Conservation (phyloP, 805 yeast genomes). For the Myxozyma sirexii region DNA sequence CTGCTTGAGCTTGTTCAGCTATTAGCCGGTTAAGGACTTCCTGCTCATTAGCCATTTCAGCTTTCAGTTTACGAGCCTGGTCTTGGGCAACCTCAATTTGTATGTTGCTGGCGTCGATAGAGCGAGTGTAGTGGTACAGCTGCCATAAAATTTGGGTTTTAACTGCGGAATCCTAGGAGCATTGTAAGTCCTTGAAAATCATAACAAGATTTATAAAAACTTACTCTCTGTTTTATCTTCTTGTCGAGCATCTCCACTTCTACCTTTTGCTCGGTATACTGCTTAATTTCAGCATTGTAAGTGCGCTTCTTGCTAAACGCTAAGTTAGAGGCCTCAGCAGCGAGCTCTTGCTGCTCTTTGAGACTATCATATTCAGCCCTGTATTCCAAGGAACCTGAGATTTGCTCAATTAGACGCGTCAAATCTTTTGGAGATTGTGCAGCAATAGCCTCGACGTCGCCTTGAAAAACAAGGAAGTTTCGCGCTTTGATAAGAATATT, state of each 20-base stretch:
- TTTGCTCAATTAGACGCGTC: constrained; percentile 72
- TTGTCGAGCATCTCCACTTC: constrained; percentile 70
- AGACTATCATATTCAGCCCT: constrained; percentile 67
- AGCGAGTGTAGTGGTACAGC: constrained; percentile 60
- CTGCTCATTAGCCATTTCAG: constrained; percentile 20
- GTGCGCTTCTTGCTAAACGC: constrained; percentile 71
- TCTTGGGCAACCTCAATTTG: constrained; percentile 31
- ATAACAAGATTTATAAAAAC: too few species aligned
- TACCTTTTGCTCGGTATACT: constrained; percentile 71
- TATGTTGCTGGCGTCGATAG: constrained; percentile 37
- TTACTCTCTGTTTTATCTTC: constrained; percentile 53
- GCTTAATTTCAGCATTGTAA: constrained; percentile 71
- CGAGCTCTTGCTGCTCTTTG: constrained; percentile 63
- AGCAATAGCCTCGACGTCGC: constrained; percentile 93
- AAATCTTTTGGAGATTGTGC: constrained; percentile 79
- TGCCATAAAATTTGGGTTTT: constrained; percentile 61
- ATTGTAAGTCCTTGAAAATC: neutral
- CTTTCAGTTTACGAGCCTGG: constrained; percentile 7
- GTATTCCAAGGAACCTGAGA: constrained; percentile 77
- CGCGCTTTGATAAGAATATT: constrained; percentile 85
- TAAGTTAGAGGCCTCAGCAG: constrained; percentile 64
- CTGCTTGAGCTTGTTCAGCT: constrained; percentile 32
- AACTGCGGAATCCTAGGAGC: constrained; percentile 40
- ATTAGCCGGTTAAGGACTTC: constrained; percentile 10
- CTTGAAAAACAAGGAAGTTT: constrained; percentile 93